Base-by-base conservation (phyloP, 2,329 filamentous ascomycete species). In the Diaporthe citri region DNA sequence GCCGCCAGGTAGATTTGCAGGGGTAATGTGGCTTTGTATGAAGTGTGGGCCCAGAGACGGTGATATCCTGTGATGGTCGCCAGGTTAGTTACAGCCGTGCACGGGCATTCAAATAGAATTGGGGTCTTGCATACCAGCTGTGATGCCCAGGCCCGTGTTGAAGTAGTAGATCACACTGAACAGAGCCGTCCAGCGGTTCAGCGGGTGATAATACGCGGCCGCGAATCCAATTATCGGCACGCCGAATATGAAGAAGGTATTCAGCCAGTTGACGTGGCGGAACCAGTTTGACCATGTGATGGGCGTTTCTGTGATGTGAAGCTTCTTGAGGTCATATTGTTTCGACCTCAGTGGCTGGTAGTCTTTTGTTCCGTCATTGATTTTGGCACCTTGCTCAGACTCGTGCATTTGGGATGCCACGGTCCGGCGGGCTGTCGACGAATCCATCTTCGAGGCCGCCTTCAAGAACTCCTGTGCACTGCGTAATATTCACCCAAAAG, bases 201-300 rank as follows among this genome's bases (percentile, higher is more conserved):
- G 86, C 72, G 95, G 94, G 60, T 94, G 93, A 92, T 93, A 97
- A 85, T 94, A 91, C 66, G 95, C 89, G 70, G 91, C 71, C 51
- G 25, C 48, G 82, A 93, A 90, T 76, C 95, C 95, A 74, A 90
- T 87, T 62, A 96, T 77, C 52, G 96, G 95, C 64, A 97, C 89
- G 78, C 93, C 88, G 78, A 97, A 84, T 82, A 97, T 96, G 83
- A 98, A 90, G 77, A 88, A 90, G 77, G 94, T 92, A 84, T 97
- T 98, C 78, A 98, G 89, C 95, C 95, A 98, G 89, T 97, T 95
- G 88, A 98, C 90, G 83, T 98, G 95, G 87, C 96, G 93, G 86
- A 95, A 92, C 94, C 94, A 97, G 87, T 97, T 98, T 80, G 88
- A 87, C 85, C 88, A 90, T 76, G 94, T 97, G 79, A 97, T 93